Evolutionary conservation across 805 yeast genomes (phyloP).

Genomic region (Ogataea dorogensis): DNA sequence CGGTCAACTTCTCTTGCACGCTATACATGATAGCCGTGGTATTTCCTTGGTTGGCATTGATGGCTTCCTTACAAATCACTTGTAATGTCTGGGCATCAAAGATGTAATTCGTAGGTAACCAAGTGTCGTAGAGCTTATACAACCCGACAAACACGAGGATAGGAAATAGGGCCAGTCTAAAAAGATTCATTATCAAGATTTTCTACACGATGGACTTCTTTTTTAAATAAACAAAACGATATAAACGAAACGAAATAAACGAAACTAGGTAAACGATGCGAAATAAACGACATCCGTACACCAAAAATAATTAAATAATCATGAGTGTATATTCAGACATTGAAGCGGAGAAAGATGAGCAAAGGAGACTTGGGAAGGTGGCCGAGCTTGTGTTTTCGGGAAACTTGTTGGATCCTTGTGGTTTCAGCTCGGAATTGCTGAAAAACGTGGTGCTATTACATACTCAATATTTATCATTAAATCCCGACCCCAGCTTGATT

Average conservation of each 20-base stretch:
- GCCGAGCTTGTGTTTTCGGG: not conserved
- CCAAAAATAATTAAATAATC: too few relatives aligned
- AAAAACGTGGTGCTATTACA: slow-evolving; percentile 3
- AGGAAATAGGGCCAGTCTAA: slow-evolving; percentile 25
- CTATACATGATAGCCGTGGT: slow-evolving; percentile 63
- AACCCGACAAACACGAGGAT: slow-evolving; percentile 34
- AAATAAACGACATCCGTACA: too few relatives aligned
- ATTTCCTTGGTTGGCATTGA: slow-evolving; percentile 54
- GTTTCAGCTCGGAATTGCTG: not conserved
- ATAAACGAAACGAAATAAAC: slow-evolving; percentile 7
- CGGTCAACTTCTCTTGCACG: slow-evolving; percentile 56
- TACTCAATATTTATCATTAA: not conserved
- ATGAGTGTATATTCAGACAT: not conserved
- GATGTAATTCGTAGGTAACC: slow-evolving; percentile 69
- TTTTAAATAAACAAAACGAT: too few relatives aligned
- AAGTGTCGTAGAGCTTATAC: slow-evolving; percentile 47
- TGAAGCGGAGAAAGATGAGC: not conserved
- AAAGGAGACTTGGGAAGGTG: not conserved
- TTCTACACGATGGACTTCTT: too few relatives aligned
- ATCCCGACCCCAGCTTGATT: not conserved
- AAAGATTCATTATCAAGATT: slow-evolving; percentile 17
- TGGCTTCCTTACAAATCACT: slow-evolving; percentile 52
- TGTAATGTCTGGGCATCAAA: slow-evolving; percentile 69
- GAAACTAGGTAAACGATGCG: not conserved
- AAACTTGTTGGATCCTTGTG: not conserved